Evolutionary conservation across 179 eudicot genomes (phyloP).

Genomic region (Beta corolliflora): DNA sequence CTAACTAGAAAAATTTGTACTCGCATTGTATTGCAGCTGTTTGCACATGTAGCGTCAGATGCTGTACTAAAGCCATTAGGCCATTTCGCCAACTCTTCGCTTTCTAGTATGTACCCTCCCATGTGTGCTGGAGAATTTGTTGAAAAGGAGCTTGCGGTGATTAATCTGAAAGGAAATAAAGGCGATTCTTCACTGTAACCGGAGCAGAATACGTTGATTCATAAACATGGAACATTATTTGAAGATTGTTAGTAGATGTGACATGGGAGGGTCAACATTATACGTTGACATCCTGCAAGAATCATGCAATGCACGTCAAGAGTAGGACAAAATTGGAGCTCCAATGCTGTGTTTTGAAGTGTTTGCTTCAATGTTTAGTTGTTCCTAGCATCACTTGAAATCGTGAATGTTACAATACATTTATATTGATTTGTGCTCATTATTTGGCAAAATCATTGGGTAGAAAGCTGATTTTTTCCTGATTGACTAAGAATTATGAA

Average conservation of each 20-base stretch:
- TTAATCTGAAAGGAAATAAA: conserved; percentile 82
- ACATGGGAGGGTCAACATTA: not conserved
- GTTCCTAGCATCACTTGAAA: not conserved
- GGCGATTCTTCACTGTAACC: conserved; percentile 32
- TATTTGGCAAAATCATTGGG: not conserved
- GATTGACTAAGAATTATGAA: not conserved
- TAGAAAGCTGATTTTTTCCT: not conserved
- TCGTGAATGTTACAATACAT: not conserved
- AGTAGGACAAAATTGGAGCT: conserved; percentile 4
- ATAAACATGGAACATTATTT: not conserved
- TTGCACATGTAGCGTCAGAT: conserved; percentile 93
- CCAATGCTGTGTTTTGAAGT: not conserved
- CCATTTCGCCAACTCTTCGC: conserved; percentile 66
- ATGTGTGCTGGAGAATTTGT: conserved; percentile 84
- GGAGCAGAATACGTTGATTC: not conserved
- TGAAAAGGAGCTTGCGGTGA: conserved; percentile 86
- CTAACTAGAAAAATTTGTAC: conserved; percentile 16
- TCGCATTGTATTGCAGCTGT: conserved; percentile 44
- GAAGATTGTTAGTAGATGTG: conserved; percentile 2
- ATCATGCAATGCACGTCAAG: not conserved
- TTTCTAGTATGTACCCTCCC: conserved; percentile 69
- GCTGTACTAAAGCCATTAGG: conserved; percentile 80
- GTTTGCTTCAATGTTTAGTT: not conserved
- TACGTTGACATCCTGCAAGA: not conserved
- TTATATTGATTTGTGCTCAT: not conserved